Base-by-base conservation (phyloP, 179 eudicot genomes). In the Patellifolia procumbens region DNA sequence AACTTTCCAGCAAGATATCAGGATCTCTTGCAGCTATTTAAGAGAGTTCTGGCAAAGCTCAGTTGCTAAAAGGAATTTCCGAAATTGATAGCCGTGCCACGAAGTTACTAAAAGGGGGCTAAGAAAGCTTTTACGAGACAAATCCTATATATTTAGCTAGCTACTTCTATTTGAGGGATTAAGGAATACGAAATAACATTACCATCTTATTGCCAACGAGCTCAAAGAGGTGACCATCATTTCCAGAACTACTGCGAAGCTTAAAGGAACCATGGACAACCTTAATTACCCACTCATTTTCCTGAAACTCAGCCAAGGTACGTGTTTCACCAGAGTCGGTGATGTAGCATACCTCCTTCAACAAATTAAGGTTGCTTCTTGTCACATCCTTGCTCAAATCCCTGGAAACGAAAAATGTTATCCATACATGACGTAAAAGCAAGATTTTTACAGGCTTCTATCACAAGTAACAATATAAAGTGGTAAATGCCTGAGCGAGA, bases 171-270 rank as follows among this genome's bases (percentile, higher is more conserved):
- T 61, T 4, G 34, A 58, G 48, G 13, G 11, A 49, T 29, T 3
- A 73, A 70, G 37, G n/a, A 74, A 46, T 22, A 42, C 75, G 26
- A 56, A 72, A 68, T 24, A 75, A 6, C 58, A 64, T 86, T 86
- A 95, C 99, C 87, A 78, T 85, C 73, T 68, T 85, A 62, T 85
- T 80, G 48, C 99, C 98, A 37, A 76, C 79, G 66, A 95, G 84
- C 87, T 87, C 92, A 74, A 91, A 87, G 81, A 91, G 83, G 76
- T 83, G 84, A 51, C 82, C 86, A 46, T 84, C 88, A 48, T 81
- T 82, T 80, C 83, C 81, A 63, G 75, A 67, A 42, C 65, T 61
- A 37, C 68, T 72, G 45, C 52, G 87, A 72, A 87, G 85, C 86
- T 81, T 76, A 51, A 91, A 82, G 26, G 90, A 78, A 85, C 97